Percentiles rank a stretch among this genome's conserved stretches.
phyloP scores from a whole-genome alignment of 352 stramenopile species.

The Phytopythium delawarense region DNA sequence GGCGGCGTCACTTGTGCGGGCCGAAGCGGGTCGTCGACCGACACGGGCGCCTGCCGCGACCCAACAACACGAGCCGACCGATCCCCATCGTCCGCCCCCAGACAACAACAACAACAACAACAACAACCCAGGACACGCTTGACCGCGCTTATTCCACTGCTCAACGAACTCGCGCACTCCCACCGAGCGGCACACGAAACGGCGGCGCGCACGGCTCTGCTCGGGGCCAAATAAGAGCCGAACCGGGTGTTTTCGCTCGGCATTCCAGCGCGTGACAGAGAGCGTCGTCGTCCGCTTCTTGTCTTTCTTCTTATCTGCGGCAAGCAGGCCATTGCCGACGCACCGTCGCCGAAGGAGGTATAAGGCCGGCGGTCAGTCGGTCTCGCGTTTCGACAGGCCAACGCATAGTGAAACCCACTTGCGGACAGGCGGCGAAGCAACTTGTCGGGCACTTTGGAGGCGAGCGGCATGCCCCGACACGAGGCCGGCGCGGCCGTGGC shows the following conservation, averaged over 20 bases:
- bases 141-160: too few species aligned
- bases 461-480: constrained; percentile 2
- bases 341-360: not conserved
- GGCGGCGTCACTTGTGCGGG: too few species aligned
- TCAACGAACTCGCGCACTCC: too few species aligned
- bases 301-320: not conserved
- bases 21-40: too few species aligned
- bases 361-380: not conserved
- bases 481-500: not conserved
- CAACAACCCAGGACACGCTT: too few species aligned
- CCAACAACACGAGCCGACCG: not conserved
- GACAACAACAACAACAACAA: too few species aligned
- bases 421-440: not conserved
- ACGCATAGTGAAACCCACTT: not conserved
- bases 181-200: not conserved
- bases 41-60: not conserved
- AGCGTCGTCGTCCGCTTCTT: constrained; percentile 3
- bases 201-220: constrained; percentile 7
- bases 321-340: not conserved
- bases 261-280: not conserved
- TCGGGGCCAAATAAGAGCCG: not conserved
- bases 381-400: not conserved
- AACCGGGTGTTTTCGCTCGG: constrained; percentile 1
- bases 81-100: too few species aligned
- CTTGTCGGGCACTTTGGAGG: not conserved